Evolutionary conservation across 2,329 filamentous ascomycete species (phyloP).

Genomic region (Clonostachys sp.): DNA sequence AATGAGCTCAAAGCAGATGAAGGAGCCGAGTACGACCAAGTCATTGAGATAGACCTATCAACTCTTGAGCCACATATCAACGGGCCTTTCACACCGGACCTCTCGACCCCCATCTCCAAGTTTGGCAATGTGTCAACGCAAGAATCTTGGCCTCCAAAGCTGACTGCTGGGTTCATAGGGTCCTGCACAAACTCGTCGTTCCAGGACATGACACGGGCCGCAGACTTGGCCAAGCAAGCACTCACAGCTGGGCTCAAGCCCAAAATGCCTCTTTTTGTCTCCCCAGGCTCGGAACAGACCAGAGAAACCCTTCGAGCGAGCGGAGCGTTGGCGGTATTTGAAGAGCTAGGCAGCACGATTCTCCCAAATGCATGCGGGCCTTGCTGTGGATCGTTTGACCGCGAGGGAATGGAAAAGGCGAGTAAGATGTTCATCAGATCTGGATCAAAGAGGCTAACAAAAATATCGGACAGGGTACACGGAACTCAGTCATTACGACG

Average conservation of each 20-base stretch:
- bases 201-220: conserved; percentile 37
- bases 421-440: too few relatives aligned
- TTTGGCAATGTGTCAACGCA: not conserved
- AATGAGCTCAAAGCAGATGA: conserved; percentile 55
- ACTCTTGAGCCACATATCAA: not conserved
- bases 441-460: too few relatives aligned
- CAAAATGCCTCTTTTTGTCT: conserved; percentile 71
- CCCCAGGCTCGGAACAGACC: conserved; percentile 72
- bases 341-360: conserved; percentile 71
- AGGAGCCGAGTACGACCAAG: conserved; percentile 14
- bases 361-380: conserved; percentile 70
- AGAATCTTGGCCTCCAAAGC: conserved; percentile 34
- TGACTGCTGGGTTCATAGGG: not conserved
- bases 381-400: conserved; percentile 69
- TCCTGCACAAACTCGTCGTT: not conserved
- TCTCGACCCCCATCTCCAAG: not conserved
- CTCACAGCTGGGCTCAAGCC: conserved; percentile 69
- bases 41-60: not conserved
- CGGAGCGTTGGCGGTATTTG: conserved; percentile 66
- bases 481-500: conserved; percentile 72
- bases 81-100: not conserved
- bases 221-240: conserved; percentile 69
- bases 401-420: conserved; percentile 71
- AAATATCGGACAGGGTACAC: conserved; percentile 32
- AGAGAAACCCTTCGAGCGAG: conserved; percentile 66